Base-by-base conservation (phyloP, 2,329 filamentous ascomycete species). In the Alternaria metachromatica region DNA sequence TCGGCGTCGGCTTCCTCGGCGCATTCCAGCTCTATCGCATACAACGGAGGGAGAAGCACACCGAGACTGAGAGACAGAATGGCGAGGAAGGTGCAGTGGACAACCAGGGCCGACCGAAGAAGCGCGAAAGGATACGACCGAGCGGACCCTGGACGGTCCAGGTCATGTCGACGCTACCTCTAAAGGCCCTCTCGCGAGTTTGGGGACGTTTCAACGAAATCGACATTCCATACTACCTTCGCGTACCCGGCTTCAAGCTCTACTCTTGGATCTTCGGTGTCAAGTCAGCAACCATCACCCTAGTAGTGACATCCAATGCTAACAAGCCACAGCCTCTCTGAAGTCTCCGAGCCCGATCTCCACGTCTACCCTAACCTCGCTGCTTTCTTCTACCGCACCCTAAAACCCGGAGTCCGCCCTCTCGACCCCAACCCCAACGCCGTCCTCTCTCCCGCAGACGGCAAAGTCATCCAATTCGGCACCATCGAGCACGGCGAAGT, bases 141-240 rank as follows among this genome's bases (percentile, higher is more conserved):
- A 92, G 92, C 60, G 94, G 94, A 25, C 93, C 94, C 79, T 97
- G 94, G 92, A 92, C 95, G 76, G 92, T 97, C 55, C 92, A 94
- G 78, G 88, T 97, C 78, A 97, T 97, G 92, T 96, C 93, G 8
- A 97, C 93, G 2, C 84, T 97, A 64, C 94, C 94, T 33, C 85
- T 97, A 66, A 97, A 97, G 82, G 94, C 93, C 37, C 87, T 97
- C 48, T 97, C 94, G 33, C 88, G 94, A 50, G 77, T 96, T 67
- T 97, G 94, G 94, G 94, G 94, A 41, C 88, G 86, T 55, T 97
- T 97, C 84, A 97, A 97, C 80, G 94, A 97, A 79, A 83, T 97
- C 51, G 89, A 89, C 11, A 91, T 97, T 41, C 94, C 94, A 0
- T 95, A 96, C 82, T 94, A 93, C 78, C 85, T 97, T 23, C 92